Base-by-base conservation (phyloP, 139 green algal genomes). In the Nannochloris sp. region DNA sequence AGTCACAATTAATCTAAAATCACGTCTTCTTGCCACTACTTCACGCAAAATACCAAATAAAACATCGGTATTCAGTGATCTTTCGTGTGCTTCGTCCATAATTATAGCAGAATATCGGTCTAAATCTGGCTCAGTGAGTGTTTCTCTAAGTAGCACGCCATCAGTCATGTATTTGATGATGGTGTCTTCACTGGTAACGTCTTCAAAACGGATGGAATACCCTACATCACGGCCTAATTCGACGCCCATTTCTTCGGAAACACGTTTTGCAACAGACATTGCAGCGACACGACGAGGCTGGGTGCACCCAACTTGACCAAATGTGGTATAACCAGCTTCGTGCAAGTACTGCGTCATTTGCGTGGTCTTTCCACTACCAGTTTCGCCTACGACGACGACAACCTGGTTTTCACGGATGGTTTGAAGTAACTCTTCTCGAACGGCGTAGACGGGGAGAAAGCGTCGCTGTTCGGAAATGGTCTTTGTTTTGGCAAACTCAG, bases 191-290 rank as follows among this genome's bases (percentile, higher is more conserved):
- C 37, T 64, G 10, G 94, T 99, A 86, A 84, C 89, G 80, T 99
- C 94, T 82, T 99, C 94, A 68, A 99, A 99, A 13, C 94, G 92
- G 51, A 99, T 98, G 33, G 90, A 78, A 73, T 99, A 99, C 32
- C 90, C 90, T 5, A 96, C 85, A 68, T 91, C 73, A 42, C 5
- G 39, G 27, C 69, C 63, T 27, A 80, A 62, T 19, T 74, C 58
- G 13, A 79, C 64, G 9, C 62, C 44, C 61, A 84, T 82, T 67
- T 85, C 76, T 35, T 80, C 61, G 14, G 56, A 70, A 23, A 99
- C 93, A 36, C 93, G 90, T 83, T 97, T 97, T 45, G 93, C 93
- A 15, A 99, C 93, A 24, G 71, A 88, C 91, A 98, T 97, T 53
- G 93, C 93, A 1, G 93, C 93, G 57, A 99, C 93, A 32, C 93